Conservation (phyloP, 2,329 filamentous ascomycete genomes). For the Diaporthe longicolla region DNA sequence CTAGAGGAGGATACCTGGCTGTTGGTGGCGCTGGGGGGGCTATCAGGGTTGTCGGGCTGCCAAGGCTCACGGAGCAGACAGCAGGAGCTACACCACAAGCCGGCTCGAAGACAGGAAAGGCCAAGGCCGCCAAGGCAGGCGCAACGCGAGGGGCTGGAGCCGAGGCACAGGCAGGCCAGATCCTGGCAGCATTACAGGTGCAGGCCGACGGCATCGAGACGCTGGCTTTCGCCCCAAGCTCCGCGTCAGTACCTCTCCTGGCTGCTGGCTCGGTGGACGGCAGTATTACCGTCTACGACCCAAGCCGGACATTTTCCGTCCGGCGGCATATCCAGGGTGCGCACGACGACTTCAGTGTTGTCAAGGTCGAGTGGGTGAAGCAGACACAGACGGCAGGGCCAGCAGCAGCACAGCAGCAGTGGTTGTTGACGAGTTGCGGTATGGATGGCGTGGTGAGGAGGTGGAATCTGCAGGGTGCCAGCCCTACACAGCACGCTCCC, state of each 20-base stretch:
- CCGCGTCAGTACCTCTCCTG: conserved; percentile 63
- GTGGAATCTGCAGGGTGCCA: conserved; percentile 82
- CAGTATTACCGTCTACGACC: conserved; percentile 89
- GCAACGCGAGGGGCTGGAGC: conserved; percentile 44
- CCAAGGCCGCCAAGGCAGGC: conserved; percentile 46
- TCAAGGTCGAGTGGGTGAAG: conserved; percentile 90
- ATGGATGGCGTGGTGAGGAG: conserved; percentile 92
- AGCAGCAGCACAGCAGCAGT: conserved; percentile 60
- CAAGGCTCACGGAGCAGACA: conserved; percentile 64
- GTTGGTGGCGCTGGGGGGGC: conserved; percentile 90
- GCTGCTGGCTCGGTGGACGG: conserved; percentile 80
- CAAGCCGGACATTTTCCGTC: conserved; percentile 87
- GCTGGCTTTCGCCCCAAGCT: conserved; percentile 72
- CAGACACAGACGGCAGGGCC: conserved; percentile 46
- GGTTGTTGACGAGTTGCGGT: conserved; percentile 87
- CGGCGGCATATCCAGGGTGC: conserved; percentile 84
- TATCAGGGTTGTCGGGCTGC: conserved; percentile 88
- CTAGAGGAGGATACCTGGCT: conserved; percentile 82
- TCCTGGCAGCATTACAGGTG: conserved; percentile 86
- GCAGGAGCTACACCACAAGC: conserved; percentile 41
- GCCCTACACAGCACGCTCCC: conserved; percentile 44
- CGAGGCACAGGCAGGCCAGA: conserved; percentile 64
- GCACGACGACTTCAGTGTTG: conserved; percentile 90
- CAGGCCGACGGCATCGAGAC: conserved; percentile 85
- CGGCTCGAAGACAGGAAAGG: conserved; percentile 42